A percentile compares a stretch with the other conserved stretches of the same genome.
These are phyloP conservation scores for Nicotiana undulata DNA, from an alignment of 257 asterid species.

Conservation along the genomic window DNA sequence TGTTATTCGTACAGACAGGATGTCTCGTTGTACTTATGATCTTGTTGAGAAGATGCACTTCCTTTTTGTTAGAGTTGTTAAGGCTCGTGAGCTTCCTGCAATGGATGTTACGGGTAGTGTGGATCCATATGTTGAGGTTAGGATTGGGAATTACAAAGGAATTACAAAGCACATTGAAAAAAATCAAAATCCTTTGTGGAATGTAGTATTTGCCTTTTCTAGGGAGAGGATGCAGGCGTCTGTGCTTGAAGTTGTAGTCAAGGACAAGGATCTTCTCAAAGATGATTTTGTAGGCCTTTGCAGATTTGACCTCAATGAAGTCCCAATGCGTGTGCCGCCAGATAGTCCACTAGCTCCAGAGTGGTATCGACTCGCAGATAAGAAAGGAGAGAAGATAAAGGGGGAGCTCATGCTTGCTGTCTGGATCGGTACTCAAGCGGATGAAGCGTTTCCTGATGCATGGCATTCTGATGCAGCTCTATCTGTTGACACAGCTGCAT, in stretches of 20 bases:
- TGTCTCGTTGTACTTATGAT: slow-evolving; percentile 57
- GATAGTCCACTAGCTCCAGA: slow-evolving; percentile 94
- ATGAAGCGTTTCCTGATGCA: slow-evolving; percentile 88
- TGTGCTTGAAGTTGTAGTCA: slow-evolving; percentile 68
- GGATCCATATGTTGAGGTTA: slow-evolving; percentile 80
- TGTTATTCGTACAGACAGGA: slow-evolving; percentile 54
- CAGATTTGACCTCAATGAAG: slow-evolving; percentile 74
- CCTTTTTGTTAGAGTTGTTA: slow-evolving; percentile 79
- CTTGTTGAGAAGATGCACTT: slow-evolving; percentile 93
- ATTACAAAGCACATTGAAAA: slow-evolving; percentile 77
- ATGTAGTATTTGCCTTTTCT: slow-evolving; percentile 84
- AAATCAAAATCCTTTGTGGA: slow-evolving; percentile 70
- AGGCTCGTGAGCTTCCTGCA: slow-evolving; percentile 85
- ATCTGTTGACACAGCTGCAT: slow-evolving; percentile 64
- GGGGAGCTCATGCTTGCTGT: slow-evolving; percentile 91
- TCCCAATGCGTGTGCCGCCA: slow-evolving; percentile 84
- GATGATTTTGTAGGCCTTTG: slow-evolving; percentile 73
- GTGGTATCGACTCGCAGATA: slow-evolving; percentile 80
- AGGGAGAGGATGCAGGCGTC: slow-evolving; percentile 88
- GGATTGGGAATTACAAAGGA: slow-evolving; percentile 72
- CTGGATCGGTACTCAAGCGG: slow-evolving; percentile 95
- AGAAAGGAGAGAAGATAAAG: slow-evolving; percentile 72
- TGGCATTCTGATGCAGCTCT: slow-evolving; percentile 92
- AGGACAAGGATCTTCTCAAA: slow-evolving; percentile 75
- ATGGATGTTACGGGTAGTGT: slow-evolving; percentile 84